Evolutionary conservation across 2,329 filamentous ascomycete species (phyloP), one percentile per base, ranked within the genome.

Genomic region (Pyricularia pennisetigena): DNA sequence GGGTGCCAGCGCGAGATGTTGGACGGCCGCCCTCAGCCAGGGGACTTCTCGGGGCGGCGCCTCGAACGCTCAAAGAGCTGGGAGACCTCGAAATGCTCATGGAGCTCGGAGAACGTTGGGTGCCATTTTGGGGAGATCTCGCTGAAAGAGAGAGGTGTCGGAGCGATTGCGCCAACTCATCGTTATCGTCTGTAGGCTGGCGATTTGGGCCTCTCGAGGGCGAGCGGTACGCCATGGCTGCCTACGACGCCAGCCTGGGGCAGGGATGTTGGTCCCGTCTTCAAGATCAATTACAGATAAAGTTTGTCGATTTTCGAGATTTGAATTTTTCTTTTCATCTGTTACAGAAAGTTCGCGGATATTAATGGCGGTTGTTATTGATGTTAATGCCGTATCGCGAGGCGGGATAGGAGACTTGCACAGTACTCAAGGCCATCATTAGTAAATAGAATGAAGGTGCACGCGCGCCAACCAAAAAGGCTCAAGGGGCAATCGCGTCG

Each of bases 1-100:
- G 85, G 2, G 84, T 85, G 24, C 76, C 78, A 4, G 82, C 80
- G 68, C 81, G 78, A 5, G 83, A 82, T 12, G 80, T 79, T 16
- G 79, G 76, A 24, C 79, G 76, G 69, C 72, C 32, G 73, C 70
- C 28, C 72, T 72, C 9, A 74, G 68, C 57, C 73, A 83, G 67
- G 73, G 83, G 79, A 75, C 83, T 74, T 74, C 81, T 72, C 76
- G 81, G 70, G 71, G 79, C 70, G 72, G 72, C 78, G 69, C 70
- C 70, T 20, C 66, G 68, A 32, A 67, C 69, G 73, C 75, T 77
- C 61, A 76, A 74, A 16, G 78, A 75, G 63, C 70, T 77, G 8
- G 82, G 79, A 5, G 79, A 79, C n/a, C 75, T 77, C 12, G 67
- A 29, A 28, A 65, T 57, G 64, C 30, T 70, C 6, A 70, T 49